Evolutionary conservation across 306 rosid species (phyloP).

Genomic region (Medicago arabica): DNA sequence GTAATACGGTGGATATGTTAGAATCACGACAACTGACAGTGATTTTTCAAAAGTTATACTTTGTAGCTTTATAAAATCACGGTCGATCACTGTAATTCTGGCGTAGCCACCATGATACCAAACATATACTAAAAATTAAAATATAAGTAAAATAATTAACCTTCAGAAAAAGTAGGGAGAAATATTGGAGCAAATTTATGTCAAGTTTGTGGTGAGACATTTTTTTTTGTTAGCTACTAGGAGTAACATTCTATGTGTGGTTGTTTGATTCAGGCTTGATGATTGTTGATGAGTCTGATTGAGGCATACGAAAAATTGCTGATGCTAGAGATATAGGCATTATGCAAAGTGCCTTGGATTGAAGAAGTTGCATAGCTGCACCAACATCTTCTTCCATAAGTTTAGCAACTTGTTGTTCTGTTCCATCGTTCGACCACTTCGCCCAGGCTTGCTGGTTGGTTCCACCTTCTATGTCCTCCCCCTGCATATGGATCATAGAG

Average conservation of each 20-base stretch:
- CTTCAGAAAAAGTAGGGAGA: constrained; percentile 35
- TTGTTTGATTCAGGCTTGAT: constrained; percentile 83
- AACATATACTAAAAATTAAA: not conserved
- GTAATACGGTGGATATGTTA: too few species aligned
- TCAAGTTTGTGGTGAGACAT: constrained; percentile 18
- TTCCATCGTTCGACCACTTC: constrained; percentile 96
- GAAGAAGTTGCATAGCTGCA: constrained; percentile 98
- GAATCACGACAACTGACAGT: too few species aligned
- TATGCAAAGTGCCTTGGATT: constrained; percentile 95
- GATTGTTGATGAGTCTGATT: constrained; percentile 56
- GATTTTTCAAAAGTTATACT: too few species aligned
- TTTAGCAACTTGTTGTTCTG: constrained; percentile 94
- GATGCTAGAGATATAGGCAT: constrained; percentile 99
- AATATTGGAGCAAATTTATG: constrained; percentile 18
- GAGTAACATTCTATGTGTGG: constrained; percentile 54
- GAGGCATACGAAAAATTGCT: constrained; percentile 79
- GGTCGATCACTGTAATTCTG: too few species aligned
- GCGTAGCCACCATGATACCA: too few species aligned
- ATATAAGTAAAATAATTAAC: constrained; percentile 5
- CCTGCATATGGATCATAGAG: constrained; percentile 50
- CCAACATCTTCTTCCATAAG: constrained; percentile 99
- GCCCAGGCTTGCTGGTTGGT: constrained; percentile 77
- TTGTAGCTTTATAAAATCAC: too few species aligned
- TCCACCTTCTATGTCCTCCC: constrained; percentile 70
- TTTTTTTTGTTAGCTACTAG: constrained; percentile 10